These are phyloP conservation scores for Trichomonascaceae sp. DNA, from an alignment of 1,139 yeast genomes.

Conservation along the genomic window DNA sequence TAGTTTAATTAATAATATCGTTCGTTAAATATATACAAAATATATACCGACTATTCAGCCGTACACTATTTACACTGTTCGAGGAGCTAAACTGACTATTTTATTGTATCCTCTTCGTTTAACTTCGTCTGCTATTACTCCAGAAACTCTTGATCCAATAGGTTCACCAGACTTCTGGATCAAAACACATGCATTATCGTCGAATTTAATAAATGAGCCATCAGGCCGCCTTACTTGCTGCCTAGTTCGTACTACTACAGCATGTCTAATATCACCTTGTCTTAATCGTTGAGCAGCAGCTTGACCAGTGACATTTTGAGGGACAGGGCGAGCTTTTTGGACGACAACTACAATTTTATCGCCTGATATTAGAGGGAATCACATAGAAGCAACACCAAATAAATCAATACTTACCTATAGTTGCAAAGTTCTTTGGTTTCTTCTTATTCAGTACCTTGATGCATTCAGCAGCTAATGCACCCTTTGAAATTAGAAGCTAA, in stretches of 20 bases:
- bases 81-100: conserved; percentile 86
- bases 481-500: conserved; percentile 31
- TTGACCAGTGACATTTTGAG: conserved; percentile 40
- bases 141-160: conserved; percentile 85
- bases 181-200: conserved; percentile 95
- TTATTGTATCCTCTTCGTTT: conserved; percentile 79
- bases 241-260: conserved; percentile 89
- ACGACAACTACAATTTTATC: conserved; percentile 94
- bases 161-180: conserved; percentile 92
- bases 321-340: conserved; percentile 80
- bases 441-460: conserved; percentile 82
- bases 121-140: conserved; percentile 89
- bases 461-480: conserved; percentile 93
- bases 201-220: conserved; percentile 82
- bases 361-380: conserved; percentile 18
- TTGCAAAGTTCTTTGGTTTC: conserved; percentile 75
- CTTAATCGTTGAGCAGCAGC: conserved; percentile 36
- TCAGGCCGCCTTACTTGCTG: conserved; percentile 81
- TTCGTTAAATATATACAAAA: not conserved
- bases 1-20: not conserved
- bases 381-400: not conserved
- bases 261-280: conserved; percentile 91
- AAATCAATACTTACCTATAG: conserved; percentile 46
- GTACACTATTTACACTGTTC: conserved; percentile 47
- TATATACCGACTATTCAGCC: not conserved